Conservation (phyloP, 129 eudicot species). For the Lactuca sativa region DNA sequence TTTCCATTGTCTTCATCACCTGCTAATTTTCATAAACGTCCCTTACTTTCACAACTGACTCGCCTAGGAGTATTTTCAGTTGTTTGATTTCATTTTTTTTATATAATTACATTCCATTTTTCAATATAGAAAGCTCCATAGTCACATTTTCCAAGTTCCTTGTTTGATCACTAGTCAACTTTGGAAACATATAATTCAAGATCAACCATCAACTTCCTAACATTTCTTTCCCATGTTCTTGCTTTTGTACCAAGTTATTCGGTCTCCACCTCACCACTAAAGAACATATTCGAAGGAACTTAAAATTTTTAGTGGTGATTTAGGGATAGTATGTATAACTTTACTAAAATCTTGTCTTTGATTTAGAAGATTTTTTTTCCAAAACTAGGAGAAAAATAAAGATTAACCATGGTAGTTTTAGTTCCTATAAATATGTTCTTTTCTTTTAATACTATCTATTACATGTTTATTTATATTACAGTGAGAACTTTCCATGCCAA, state of each 20-base stretch:
- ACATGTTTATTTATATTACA: slow-evolving; percentile 38
- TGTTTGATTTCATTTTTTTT: slow-evolving; percentile 49
- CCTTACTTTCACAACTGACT: slow-evolving; percentile 37
- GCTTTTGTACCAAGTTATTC: slow-evolving; percentile 71
- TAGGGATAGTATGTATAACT: slow-evolving; percentile 28
- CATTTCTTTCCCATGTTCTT: slow-evolving; percentile 76
- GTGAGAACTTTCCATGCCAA: slow-evolving; percentile 31
- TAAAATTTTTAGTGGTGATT: slow-evolving; percentile 45
- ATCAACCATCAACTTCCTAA: slow-evolving; percentile 56
- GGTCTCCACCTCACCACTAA: slow-evolving; percentile 33
- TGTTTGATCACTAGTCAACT: slow-evolving; percentile 54
- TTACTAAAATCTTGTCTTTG: slow-evolving; percentile 43
- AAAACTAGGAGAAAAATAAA: slow-evolving; percentile 37
- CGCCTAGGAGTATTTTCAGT: slow-evolving; percentile 45
- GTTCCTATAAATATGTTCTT: slow-evolving; percentile 24
- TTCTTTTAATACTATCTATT: slow-evolving; percentile 38
- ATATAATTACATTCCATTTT: slow-evolving; percentile 47
- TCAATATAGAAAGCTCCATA: slow-evolving; percentile 58
- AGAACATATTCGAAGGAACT: slow-evolving; percentile 35
- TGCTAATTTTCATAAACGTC: slow-evolving; percentile 28
- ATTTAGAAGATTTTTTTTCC: slow-evolving; percentile 37
- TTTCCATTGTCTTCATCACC: slow-evolving; percentile 17
- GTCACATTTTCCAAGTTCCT: slow-evolving; percentile 37
- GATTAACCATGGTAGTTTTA: slow-evolving; percentile 33
- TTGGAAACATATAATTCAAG: slow-evolving; percentile 41